phyloP scores from a whole-genome alignment of 2,329 filamentous ascomycete species.

The Whalleya microplaca region DNA sequence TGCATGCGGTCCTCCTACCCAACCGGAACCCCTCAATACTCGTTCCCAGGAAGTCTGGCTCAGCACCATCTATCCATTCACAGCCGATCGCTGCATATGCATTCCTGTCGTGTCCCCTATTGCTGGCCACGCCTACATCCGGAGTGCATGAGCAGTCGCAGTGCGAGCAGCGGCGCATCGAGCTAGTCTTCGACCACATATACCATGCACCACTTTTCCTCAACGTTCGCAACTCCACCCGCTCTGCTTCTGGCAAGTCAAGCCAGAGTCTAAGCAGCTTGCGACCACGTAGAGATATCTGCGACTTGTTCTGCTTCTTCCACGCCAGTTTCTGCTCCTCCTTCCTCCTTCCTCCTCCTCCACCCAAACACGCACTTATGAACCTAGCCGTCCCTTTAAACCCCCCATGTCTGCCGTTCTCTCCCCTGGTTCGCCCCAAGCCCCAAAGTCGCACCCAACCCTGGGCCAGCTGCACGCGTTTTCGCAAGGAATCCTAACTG shows the following conservation, averaged over 20 bases:
- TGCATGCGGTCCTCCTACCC: constrained; percentile 26
- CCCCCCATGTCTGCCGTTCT: neutral
- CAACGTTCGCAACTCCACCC: constrained; percentile 12
- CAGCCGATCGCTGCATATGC: constrained; percentile 43
- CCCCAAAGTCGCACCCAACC: neutral
- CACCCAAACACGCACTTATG: neutral
- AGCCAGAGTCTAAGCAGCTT: neutral
- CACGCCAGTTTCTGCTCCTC: no score
- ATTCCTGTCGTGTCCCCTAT: constrained; percentile 40
- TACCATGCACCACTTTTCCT: constrained; percentile 16
- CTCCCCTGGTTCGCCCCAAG: neutral
- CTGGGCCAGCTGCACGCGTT: constrained; percentile 14
- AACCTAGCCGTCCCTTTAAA: neutral
- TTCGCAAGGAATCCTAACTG: constrained; percentile 32
- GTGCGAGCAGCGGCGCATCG: constrained; percentile 21
- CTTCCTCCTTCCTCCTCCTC: neutral
- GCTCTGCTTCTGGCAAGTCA: neutral
- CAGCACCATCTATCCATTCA: constrained; percentile 27
- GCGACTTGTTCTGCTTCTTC: constrained; percentile 12
- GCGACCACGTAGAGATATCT: constrained; percentile 18
- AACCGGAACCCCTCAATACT: constrained; percentile 21
- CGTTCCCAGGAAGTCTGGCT: constrained; percentile 21
- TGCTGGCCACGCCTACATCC: constrained; percentile 38
- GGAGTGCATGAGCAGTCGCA: constrained; percentile 34
- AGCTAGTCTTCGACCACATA: constrained; percentile 14